Conservation (phyloP, 805 yeast genomes). For the Kuraishia piskuri region DNA sequence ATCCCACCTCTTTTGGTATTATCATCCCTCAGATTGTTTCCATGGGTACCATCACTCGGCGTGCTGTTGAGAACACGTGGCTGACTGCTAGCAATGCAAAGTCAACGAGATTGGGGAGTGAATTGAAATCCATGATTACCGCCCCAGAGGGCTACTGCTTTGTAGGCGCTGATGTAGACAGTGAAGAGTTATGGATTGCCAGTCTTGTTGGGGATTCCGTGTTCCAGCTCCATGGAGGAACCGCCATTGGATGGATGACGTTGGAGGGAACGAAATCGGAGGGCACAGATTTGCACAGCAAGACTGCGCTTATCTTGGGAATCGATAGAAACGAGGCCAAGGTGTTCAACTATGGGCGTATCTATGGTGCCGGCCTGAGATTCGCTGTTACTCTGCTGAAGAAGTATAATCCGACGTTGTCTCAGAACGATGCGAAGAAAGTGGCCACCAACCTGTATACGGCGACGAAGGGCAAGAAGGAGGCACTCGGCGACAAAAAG, state of each 20-base stretch:
- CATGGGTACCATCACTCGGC: slow-evolving; percentile 94
- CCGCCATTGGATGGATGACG: slow-evolving; percentile 99
- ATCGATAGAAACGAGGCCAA: slow-evolving; percentile 90
- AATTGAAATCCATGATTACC: slow-evolving; percentile 72
- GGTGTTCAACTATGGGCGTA: slow-evolving; percentile 92
- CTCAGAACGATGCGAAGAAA: slow-evolving; percentile 55
- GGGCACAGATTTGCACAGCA: slow-evolving; percentile 92
- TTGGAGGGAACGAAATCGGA: slow-evolving; percentile 88
- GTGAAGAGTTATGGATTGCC: slow-evolving; percentile 98
- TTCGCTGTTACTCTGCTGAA: slow-evolving; percentile 81
- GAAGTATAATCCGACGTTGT: slow-evolving; percentile 67
- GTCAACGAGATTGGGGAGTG: slow-evolving; percentile 79
- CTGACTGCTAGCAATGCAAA: slow-evolving; percentile 95
- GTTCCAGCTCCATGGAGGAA: slow-evolving; percentile 86
- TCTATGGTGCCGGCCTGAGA: slow-evolving; percentile 93
- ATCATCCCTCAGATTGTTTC: slow-evolving; percentile 79
- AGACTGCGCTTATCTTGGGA: slow-evolving; percentile 83
- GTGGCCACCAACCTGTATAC: slow-evolving; percentile 64
- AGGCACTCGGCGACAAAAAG: slow-evolving; percentile 13
- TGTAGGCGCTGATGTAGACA: slow-evolving; percentile 98
- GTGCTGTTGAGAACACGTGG: slow-evolving; percentile 98
- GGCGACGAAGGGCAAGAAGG: slow-evolving; percentile 71
- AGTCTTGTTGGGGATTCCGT: slow-evolving; percentile 88
- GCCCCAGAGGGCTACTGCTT: slow-evolving; percentile 88
- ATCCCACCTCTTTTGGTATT: slow-evolving; percentile 45